Percentiles rank a stretch among this genome's conserved stretches.
phyloP scores from a whole-genome alignment of 768 basidiomycete genomes.

The Pleurotus sapidus region DNA sequence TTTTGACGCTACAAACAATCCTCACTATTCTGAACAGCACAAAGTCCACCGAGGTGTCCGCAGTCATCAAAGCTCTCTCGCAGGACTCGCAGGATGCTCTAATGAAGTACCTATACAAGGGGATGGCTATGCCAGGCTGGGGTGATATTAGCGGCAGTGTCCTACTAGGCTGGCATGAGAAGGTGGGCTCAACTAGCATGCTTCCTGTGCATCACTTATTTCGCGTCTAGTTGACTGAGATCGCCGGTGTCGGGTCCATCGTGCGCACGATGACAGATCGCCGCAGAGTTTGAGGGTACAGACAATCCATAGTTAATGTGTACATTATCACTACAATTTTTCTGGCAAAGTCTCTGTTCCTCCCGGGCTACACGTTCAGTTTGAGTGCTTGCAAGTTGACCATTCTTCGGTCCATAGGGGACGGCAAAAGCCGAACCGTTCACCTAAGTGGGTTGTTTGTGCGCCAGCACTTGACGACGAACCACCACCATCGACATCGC shows the following conservation, averaged over 20 bases:
- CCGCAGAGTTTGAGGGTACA: slow-evolving; percentile 38
- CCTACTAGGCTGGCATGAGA: slow-evolving; percentile 92
- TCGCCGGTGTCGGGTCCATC: slow-evolving; percentile 93
- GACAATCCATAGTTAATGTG: neutral
- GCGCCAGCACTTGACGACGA: neutral
- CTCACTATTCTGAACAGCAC: slow-evolving; percentile 93
- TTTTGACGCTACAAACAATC: slow-evolving; percentile 73
- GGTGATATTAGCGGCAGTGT: slow-evolving; percentile 60
- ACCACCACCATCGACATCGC: slow-evolving; percentile 7
- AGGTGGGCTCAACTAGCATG: slow-evolving; percentile 53
- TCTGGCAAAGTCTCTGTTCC: neutral
- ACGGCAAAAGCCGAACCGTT: neutral
- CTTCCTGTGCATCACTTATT: neutral
- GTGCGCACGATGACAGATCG: slow-evolving; percentile 75
- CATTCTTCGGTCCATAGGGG: neutral
- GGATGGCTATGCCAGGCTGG: slow-evolving; percentile 73
- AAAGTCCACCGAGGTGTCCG: slow-evolving; percentile 81
- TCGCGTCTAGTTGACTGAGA: slow-evolving; percentile 74
- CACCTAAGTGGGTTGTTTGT: too few relatives aligned
- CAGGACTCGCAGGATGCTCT: slow-evolving; percentile 82
- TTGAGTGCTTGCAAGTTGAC: neutral
- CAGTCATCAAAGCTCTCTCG: slow-evolving; percentile 68
- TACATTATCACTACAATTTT: neutral
- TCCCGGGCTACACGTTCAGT: neutral
- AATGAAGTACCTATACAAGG: slow-evolving; percentile 99